Percentiles rank a stretch among this genome's conserved stretches.
phyloP scores from a whole-genome alignment of 1,284 basidiomycete genomes.

The Afroboletus lepidellus region DNA sequence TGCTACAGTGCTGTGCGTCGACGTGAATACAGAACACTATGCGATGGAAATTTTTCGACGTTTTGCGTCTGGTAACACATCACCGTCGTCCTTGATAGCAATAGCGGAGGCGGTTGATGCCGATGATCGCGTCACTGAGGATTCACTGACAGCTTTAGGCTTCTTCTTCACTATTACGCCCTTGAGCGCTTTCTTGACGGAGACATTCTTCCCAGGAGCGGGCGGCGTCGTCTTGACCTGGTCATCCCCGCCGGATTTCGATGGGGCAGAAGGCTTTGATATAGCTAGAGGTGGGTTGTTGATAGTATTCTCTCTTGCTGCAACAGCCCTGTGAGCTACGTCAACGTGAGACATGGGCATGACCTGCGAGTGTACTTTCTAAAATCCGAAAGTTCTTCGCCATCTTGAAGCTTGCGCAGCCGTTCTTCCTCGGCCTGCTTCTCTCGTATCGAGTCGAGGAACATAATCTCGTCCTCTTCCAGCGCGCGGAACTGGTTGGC shows the following conservation, averaged over 20 bases:
- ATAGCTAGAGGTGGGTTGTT: conserved; percentile 36
- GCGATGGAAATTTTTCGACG: conserved; percentile 48
- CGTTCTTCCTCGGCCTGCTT: conserved; percentile 76
- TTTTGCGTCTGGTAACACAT: conserved; percentile 45
- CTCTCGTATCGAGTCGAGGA: conserved; percentile 79
- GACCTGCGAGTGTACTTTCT: conserved; percentile 56
- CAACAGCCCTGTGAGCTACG: conserved; percentile 59
- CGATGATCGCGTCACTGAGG: conserved; percentile 21
- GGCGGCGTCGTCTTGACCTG: conserved; percentile 21
- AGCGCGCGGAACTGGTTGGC: conserved; percentile 91
- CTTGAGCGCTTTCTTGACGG: conserved; percentile 59
- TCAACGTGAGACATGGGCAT: conserved; percentile 12
- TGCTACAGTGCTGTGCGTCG: conserved; percentile 11
- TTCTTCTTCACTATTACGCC: conserved; percentile 81
- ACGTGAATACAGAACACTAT: conserved; percentile 26
- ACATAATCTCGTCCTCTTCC: conserved; percentile 88
- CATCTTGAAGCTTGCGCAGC: conserved; percentile 69
- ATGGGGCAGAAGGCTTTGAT: conserved; percentile 13
- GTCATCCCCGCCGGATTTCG: conserved; percentile 21
- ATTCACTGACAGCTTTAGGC: conserved; percentile 37
- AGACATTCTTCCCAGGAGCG: conserved; percentile 46
- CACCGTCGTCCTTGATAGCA: conserved; percentile 9
- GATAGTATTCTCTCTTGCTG: conserved; percentile 59
- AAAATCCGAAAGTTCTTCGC: conserved; percentile 78
- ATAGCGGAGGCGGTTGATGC: conserved; percentile 17